These are phyloP conservation scores for Clavispora santaluciae DNA, from an alignment of 805 yeast species.

Conservation along the genomic window DNA sequence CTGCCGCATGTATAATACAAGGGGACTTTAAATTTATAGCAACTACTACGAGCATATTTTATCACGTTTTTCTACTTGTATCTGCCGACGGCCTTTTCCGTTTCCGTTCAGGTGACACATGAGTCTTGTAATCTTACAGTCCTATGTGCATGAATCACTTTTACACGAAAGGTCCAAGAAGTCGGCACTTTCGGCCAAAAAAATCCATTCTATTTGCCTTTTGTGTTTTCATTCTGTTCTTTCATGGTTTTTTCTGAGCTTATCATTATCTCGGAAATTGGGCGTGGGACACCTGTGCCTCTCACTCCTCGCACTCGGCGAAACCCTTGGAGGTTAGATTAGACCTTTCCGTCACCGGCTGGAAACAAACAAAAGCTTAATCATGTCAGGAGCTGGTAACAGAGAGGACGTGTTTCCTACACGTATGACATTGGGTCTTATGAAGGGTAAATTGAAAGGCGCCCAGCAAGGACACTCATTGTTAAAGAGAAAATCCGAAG, in stretches of 20 bases:
- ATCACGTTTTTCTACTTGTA: too few species aligned
- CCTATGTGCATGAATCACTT: too few species aligned
- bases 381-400: slow-evolving; percentile 64
- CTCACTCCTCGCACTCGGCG: slow-evolving; percentile 6
- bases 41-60: background rate
- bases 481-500: slow-evolving; percentile 93
- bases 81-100: too few species aligned
- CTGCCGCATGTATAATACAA: background rate
- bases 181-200: too few species aligned
- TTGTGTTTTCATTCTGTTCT: too few species aligned
- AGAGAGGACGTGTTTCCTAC: slow-evolving; percentile 98
- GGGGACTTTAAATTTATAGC: background rate
- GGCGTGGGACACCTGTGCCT: slow-evolving; percentile 5
- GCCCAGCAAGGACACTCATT: slow-evolving; percentile 95
- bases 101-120: too few species aligned
- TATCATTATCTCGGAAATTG: background rate
- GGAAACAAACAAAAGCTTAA: slow-evolving; percentile 1
- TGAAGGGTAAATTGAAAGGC: slow-evolving; percentile 95
- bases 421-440: slow-evolving; percentile 91
- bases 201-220: too few species aligned
- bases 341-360: background rate
- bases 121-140: too few species aligned
- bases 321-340: slow-evolving; percentile 4
- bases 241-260: background rate
- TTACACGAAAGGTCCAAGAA: too few species aligned